Conservation (phyloP, 73 alveolate genomes). For the Breviolum minutum region DNA sequence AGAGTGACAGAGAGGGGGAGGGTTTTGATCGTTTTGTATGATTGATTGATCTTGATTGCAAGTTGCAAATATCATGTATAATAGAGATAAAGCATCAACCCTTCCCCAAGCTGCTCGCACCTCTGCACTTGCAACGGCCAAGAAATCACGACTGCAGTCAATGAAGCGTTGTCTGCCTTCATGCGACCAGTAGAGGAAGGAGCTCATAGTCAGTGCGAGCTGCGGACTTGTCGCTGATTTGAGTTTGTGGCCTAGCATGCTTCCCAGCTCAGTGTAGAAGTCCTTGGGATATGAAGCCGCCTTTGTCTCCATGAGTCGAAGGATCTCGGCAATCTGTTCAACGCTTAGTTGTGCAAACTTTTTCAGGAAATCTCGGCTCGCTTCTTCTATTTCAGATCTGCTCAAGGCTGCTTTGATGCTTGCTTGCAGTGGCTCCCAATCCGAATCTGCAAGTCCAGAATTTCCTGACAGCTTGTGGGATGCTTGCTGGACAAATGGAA, state of each 20-base stretch:
- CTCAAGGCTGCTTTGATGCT: slow-evolving; percentile 28
- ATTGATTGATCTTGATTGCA: not conserved
- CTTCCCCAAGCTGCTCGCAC: not conserved
- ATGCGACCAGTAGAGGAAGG: slow-evolving; percentile 69
- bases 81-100: not conserved
- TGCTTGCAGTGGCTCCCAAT: slow-evolving; percentile 89
- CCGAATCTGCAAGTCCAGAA: slow-evolving; percentile 67
- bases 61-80: not conserved
- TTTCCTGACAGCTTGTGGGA: slow-evolving; percentile 9
- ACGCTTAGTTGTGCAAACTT: slow-evolving; percentile 69
- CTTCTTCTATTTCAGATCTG: slow-evolving; percentile 71
- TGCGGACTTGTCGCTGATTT: slow-evolving; percentile 83
- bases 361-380: slow-evolving; percentile 40
- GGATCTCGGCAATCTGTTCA: slow-evolving; percentile 76
- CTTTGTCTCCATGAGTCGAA: slow-evolving; percentile 67
- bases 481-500: slow-evolving; percentile 68
- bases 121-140: slow-evolving; percentile 82
- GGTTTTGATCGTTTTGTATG: too few relatives aligned
- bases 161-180: slow-evolving; percentile 90
- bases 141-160: slow-evolving; percentile 76
- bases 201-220: slow-evolving; percentile 63
- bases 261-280: slow-evolving; percentile 85
- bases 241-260: slow-evolving; percentile 93
- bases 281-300: slow-evolving; percentile 80
- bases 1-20: too few relatives aligned